Evolutionary conservation across 2,329 filamentous ascomycete genomes (phyloP), one percentile per base, ranked within the genome.

Genomic region (Venturia oleaginea): DNA sequence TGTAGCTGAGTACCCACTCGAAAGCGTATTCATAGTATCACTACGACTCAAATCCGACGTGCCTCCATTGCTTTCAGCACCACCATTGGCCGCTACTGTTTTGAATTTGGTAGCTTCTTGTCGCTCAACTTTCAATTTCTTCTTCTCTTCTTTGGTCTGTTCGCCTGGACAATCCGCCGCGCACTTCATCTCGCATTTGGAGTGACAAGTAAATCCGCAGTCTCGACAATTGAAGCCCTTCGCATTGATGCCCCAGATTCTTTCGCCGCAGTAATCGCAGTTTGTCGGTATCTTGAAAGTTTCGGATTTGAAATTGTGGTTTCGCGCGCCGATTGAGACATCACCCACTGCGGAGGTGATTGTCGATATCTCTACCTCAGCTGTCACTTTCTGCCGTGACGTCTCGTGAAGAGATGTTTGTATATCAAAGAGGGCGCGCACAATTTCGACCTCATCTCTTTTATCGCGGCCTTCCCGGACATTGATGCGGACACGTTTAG

Each of bases 201-300:
- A 95, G 77, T 99, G 94, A 73, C 94, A 99, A 1, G 92, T 97
- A 77, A 97, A 99, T 40, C 95, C 94, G 72, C 94, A 99, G 75
- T 97, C 93, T 69, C 89, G 86, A 72, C 94, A 99, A 74, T 96
- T 92, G 72, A 96, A 95, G 0, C 94, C 94, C 77, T 99, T 99
- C 43, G 94, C 93, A 37, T 91, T 96, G 48, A 99, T 76, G 0
- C 94, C 94, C 94, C 94, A 99, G 74, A 99, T 96, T 34, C 94
- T 86, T 73, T 99, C 94, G 22, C 92, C 92, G 70, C 94, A 99
- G 15, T 97, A 83, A 75, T 99, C 94, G 78, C 94, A 99, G 74
- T 97, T 97, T 4, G 94, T 99, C 0, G 95, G 95, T 66, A 99
- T 96, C 76, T 97, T 97, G 82, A 97, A 99, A 0, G 94, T 97